Percentiles rank a stretch among this genome's conserved stretches.
phyloP scores from a whole-genome alignment of 2,329 filamentous ascomycete species.

The Eutypella sp. region DNA sequence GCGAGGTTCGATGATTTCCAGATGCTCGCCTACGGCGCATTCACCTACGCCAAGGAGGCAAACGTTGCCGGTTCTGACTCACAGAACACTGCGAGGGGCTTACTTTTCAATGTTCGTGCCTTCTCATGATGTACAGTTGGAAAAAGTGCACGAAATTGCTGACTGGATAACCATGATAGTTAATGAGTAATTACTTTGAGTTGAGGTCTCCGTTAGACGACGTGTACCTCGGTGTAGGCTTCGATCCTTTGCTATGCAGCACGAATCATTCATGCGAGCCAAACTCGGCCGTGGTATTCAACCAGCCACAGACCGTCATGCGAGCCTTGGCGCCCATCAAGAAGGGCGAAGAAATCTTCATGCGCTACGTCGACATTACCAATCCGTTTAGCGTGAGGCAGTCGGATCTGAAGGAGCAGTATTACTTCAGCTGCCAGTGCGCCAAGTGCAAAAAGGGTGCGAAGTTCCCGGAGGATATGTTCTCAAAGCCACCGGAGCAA shows the following conservation, averaged over 20 bases:
- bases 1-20: slow-evolving; percentile 16
- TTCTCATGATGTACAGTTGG: slow-evolving; percentile 2
- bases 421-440: slow-evolving; percentile 45
- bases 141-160: not conserved
- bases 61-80: slow-evolving; percentile 10
- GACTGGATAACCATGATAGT: slow-evolving; percentile 11
- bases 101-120: slow-evolving; percentile 19
- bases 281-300: slow-evolving; percentile 42
- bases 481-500: slow-evolving; percentile 20
- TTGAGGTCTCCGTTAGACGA: slow-evolving; percentile 18
- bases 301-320: slow-evolving; percentile 37
- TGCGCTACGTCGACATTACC: slow-evolving; percentile 43
- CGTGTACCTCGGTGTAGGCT: slow-evolving; percentile 14
- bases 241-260: slow-evolving; percentile 22
- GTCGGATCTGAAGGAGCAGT: slow-evolving; percentile 36
- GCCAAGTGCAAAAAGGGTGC: slow-evolving; percentile 38
- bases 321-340: slow-evolving; percentile 40
- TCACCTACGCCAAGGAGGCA: slow-evolving; percentile 16
- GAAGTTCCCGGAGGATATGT: slow-evolving; percentile 34
- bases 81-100: slow-evolving; percentile 9
- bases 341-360: slow-evolving; percentile 43
- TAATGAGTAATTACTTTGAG: slow-evolving; percentile 14
- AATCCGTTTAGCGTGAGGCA: slow-evolving; percentile 40
- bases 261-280: slow-evolving; percentile 49
- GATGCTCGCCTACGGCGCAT: slow-evolving; percentile 16